phyloP scores from a whole-genome alignment of 148 eudicot species.

The Rhododendron williamsianum region DNA sequence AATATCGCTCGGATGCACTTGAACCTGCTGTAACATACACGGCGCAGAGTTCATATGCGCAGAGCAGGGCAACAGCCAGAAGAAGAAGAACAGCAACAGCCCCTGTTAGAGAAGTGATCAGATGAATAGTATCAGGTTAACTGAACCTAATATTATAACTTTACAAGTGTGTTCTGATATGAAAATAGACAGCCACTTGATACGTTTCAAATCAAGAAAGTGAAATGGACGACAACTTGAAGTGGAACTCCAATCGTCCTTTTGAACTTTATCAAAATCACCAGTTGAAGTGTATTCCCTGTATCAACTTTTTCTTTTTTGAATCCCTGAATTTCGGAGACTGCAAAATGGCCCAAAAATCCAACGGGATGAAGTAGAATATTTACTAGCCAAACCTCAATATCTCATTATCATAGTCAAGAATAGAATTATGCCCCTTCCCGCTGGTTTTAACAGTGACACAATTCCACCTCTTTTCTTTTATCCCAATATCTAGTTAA shows the following conservation, averaged over 20 bases:
- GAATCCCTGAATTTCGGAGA: background rate
- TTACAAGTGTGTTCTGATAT: background rate
- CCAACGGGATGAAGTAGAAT: background rate
- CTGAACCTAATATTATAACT: background rate
- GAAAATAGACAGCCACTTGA: background rate
- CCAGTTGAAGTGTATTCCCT: background rate
- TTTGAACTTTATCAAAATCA: background rate
- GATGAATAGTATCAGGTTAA: background rate
- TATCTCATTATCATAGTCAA: background rate
- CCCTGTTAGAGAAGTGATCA: conserved; percentile 42
- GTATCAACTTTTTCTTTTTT: background rate
- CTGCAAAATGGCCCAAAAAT: background rate
- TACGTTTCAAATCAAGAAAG: background rate
- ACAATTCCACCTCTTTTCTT: background rate
- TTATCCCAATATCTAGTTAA: background rate
- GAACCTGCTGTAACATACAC: conserved; percentile 96
- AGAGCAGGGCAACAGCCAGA: conserved; percentile 83
- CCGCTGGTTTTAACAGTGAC: background rate
- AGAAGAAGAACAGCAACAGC: conserved; percentile 95
- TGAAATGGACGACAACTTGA: background rate
- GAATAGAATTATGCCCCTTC: background rate
- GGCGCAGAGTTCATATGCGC: conserved; percentile 95
- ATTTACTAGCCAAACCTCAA: background rate
- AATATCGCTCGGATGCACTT: conserved; percentile 69
- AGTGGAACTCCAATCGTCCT: background rate